phyloP scores from a whole-genome alignment of 805 yeast species.

The Starmerella floris region DNA sequence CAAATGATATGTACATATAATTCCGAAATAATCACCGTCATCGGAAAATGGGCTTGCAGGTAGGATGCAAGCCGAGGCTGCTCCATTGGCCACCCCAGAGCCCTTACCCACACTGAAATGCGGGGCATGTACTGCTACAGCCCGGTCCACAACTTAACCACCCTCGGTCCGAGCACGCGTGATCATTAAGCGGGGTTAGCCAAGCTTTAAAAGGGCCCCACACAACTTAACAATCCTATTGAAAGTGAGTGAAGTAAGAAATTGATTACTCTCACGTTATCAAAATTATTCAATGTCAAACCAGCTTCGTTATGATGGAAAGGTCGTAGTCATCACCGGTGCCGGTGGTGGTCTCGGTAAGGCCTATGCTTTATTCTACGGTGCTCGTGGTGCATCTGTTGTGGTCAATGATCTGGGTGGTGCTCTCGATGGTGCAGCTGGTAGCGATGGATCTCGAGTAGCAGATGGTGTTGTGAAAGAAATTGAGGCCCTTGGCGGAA shows the following conservation, averaged over 20 bases:
- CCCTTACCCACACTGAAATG: neutral
- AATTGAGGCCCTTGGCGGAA: conserved; percentile 61
- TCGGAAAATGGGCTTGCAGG: too few species aligned
- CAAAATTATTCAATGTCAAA: conserved; percentile 14
- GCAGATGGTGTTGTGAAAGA: conserved; percentile 87
- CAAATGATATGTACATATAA: too few species aligned
- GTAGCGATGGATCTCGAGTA: conserved; percentile 41
- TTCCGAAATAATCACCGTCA: too few species aligned
- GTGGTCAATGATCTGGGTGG: conserved; percentile 94
- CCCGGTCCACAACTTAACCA: neutral
- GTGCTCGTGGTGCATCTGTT: conserved; percentile 83
- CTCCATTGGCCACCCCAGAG: neutral
- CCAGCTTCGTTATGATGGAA: conserved; percentile 48
- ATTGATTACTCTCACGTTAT: too few species aligned
- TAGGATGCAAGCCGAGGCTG: too few species aligned
- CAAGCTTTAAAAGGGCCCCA: too few species aligned
- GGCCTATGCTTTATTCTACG: conserved; percentile 75
- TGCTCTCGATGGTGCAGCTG: conserved; percentile 58
- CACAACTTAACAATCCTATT: too few species aligned
- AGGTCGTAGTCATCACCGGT: conserved; percentile 88
- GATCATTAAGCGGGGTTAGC: neutral
- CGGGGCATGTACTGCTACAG: neutral
- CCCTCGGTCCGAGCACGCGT: neutral
- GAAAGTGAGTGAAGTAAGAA: too few species aligned
- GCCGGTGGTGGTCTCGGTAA: conserved; percentile 96